Evolutionary conservation across 1,284 basidiomycete genomes (phyloP).

Genomic region (Leccinum insolens): DNA sequence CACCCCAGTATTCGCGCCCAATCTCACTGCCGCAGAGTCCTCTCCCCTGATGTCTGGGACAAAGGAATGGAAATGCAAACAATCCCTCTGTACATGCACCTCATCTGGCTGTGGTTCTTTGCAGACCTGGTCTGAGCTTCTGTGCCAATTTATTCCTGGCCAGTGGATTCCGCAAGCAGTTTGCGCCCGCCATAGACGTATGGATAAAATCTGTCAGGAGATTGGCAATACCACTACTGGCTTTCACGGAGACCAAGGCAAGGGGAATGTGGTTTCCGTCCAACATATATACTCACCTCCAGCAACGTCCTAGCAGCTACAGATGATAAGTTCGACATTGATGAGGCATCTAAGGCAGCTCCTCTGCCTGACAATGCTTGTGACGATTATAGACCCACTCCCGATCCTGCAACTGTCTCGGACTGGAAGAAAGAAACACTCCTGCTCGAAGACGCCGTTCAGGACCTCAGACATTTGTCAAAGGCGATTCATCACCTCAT

Average conservation of each 20-base stretch:
- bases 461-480: not conserved
- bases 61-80: not conserved
- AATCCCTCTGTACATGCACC: not conserved
- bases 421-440: not conserved
- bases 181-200: not conserved
- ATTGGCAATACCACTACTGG: not conserved
- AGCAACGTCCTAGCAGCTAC: not conserved
- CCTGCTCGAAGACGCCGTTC: not conserved
- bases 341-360: not conserved
- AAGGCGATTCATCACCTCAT: not conserved
- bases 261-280: not conserved
- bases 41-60: not conserved
- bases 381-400: not conserved
- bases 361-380: not conserved
- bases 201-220: not conserved
- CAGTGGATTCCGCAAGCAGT: not conserved
- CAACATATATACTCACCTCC: not conserved
- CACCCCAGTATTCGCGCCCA: not conserved
- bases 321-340: not conserved
- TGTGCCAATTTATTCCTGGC: not conserved
- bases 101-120: not conserved
- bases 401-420: not conserved
- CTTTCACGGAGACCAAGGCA: not conserved
- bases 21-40: not conserved
- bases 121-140: not conserved